phyloP scores from a whole-genome alignment of 106 monocot genomes.

The Acanthochlamys bracteata region DNA sequence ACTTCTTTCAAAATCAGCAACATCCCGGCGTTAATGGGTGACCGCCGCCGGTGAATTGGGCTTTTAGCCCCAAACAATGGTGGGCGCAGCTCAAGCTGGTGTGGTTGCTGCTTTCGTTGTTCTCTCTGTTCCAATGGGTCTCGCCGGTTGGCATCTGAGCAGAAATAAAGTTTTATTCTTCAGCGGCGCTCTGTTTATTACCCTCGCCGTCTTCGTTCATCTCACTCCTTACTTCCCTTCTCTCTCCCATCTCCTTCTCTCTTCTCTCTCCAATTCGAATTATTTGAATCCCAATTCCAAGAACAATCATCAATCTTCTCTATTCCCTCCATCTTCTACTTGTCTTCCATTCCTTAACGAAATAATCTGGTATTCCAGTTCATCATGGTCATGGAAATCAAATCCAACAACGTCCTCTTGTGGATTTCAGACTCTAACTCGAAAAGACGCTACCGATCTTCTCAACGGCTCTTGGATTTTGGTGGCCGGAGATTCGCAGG shows the following conservation, averaged over 20 bases:
- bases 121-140: conserved; percentile 65
- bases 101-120: conserved; percentile 57
- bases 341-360: conserved; percentile 28
- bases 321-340: conserved; percentile 12
- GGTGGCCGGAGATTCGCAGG: conserved; percentile 85
- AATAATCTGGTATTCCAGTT: conserved; percentile 8
- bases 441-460: conserved; percentile 34
- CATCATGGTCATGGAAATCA: conserved; percentile 33
- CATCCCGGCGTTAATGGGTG: too few species aligned
- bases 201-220: conserved; percentile 65
- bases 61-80: conserved; percentile 5
- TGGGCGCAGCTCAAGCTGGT: conserved; percentile 40
- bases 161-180: conserved; percentile 86
- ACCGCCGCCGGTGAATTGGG: too few species aligned
- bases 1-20: too few species aligned
- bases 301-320: conserved; percentile 2
- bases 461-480: conserved; percentile 59
- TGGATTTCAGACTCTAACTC: conserved; percentile 36
- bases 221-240: conserved; percentile 55
- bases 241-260: conserved; percentile 9
- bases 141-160: conserved; percentile 69
- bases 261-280: conserved; percentile 9
- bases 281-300: not conserved
- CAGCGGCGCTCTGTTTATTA: conserved; percentile 64
- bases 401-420: conserved; percentile 17